These are phyloP conservation scores for Fusarium tricinctum DNA, from an alignment of 2,329 filamentous ascomycete genomes.

Conservation along the genomic window DNA sequence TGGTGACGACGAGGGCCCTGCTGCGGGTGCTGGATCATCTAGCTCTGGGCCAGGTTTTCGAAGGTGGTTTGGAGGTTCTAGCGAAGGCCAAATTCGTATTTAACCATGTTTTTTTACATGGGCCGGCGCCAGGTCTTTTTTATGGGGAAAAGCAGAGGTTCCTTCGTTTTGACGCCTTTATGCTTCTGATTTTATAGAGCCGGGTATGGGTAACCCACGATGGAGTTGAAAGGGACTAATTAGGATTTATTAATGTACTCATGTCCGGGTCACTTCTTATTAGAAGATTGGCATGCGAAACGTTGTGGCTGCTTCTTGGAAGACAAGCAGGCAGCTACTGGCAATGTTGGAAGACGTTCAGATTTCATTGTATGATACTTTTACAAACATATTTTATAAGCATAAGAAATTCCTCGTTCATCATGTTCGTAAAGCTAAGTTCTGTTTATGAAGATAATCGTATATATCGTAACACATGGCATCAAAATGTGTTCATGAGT, in stretches of 20 bases:
- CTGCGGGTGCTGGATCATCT: slow-evolving; percentile 46
- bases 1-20: slow-evolving; percentile 59
- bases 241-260: slow-evolving; percentile 18
- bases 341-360: slow-evolving; percentile 20
- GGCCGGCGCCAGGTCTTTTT: slow-evolving; percentile 26
- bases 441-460: slow-evolving; percentile 28
- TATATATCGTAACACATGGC: slow-evolving; percentile 28
- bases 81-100: slow-evolving; percentile 54
- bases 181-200: slow-evolving; percentile 27
- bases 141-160: slow-evolving; percentile 21
- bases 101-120: slow-evolving; percentile 23
- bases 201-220: slow-evolving; percentile 17
- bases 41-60: slow-evolving; percentile 60
- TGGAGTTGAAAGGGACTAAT: slow-evolving; percentile 41
- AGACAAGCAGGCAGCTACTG: background rate
- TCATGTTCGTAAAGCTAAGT: slow-evolving; percentile 14
- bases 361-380: slow-evolving; percentile 21
- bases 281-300: slow-evolving; percentile 6
- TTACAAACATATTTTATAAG: background rate
- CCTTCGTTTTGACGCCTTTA: slow-evolving; percentile 31
- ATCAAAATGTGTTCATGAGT: slow-evolving; percentile 36
- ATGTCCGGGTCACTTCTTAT: slow-evolving; percentile 6
- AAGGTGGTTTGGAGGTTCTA: slow-evolving; percentile 67
- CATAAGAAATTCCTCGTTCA: slow-evolving; percentile 24
- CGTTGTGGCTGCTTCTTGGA: slow-evolving; percentile 6